These are phyloP conservation scores for Sphagnum contortum DNA, from an alignment of 225 moss, liverwort and hornwort species.

Conservation along the genomic window DNA sequence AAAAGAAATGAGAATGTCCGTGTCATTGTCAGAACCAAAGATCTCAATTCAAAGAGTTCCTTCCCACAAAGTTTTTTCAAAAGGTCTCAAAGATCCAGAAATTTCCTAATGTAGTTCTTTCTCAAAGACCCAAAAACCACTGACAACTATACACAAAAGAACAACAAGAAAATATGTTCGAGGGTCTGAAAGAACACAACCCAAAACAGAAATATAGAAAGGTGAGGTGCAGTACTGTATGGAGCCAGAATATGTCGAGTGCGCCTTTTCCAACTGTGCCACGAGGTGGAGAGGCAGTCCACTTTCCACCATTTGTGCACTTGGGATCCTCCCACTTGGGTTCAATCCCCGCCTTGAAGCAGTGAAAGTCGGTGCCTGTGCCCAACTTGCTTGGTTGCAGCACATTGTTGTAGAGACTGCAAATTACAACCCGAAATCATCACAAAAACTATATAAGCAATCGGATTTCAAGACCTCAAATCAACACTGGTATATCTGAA, in stretches of 20 bases:
- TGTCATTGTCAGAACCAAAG: not conserved
- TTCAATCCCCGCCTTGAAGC: conserved; percentile 90
- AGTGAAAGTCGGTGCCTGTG: conserved; percentile 78
- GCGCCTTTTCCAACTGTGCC: conserved; percentile 35
- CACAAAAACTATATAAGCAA: not conserved
- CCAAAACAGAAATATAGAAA: not conserved
- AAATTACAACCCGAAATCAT: not conserved
- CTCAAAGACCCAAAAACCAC: no score
- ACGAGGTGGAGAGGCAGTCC: conserved; percentile 60
- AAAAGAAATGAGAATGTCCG: not conserved
- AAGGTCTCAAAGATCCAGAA: not conserved
- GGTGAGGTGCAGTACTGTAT: conserved; percentile 40
- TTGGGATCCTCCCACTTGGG: conserved; percentile 96
- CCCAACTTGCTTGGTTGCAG: conserved; percentile 86
- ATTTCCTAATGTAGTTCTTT: not conserved
- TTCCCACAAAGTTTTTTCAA: not conserved
- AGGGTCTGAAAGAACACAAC: not conserved
- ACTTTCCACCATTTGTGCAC: conserved; percentile 90
- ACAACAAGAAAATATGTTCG: not conserved
- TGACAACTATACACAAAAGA: not conserved
- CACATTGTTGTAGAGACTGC: conserved; percentile 86
- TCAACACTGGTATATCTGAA: no score
- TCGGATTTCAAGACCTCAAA: not conserved
- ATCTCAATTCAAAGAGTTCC: not conserved
- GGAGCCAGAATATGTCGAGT: conserved; percentile 82